Evolutionary conservation across 2,329 filamentous ascomycete species (phyloP).

Genomic region (Aspergillus melleus): DNA sequence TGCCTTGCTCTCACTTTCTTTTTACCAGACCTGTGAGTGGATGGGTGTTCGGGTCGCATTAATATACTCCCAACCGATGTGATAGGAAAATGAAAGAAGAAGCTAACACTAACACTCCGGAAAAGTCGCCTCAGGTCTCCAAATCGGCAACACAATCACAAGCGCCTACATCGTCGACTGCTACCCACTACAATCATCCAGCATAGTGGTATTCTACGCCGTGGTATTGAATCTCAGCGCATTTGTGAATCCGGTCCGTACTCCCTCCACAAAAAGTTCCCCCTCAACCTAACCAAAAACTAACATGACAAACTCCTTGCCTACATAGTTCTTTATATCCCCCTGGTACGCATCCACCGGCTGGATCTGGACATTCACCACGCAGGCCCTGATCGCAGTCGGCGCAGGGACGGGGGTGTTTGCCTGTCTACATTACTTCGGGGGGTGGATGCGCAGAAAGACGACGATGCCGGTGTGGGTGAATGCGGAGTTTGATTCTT

Average conservation of each 20-base stretch:
- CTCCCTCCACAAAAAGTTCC: neutral
- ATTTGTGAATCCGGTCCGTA: constrained; percentile 46
- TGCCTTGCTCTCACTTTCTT: too few relatives aligned
- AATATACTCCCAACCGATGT: too few relatives aligned
- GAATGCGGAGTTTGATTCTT: constrained; percentile 44
- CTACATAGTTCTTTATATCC: constrained; percentile 50
- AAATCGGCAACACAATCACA: constrained; percentile 57
- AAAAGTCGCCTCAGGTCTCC: constrained; percentile 53
- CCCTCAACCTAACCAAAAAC: too few relatives aligned
- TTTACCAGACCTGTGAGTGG: neutral
- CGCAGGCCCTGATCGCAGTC: constrained; percentile 49
- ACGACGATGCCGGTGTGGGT: constrained; percentile 47
- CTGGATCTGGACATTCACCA: constrained; percentile 54
- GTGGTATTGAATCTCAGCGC: constrained; percentile 55
- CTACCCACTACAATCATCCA: constrained; percentile 57
- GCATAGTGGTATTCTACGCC: constrained; percentile 56
- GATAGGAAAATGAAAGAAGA: neutral
- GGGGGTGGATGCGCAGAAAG: constrained; percentile 37
- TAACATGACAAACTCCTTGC: neutral
- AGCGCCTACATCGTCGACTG: constrained; percentile 57
- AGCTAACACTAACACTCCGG: constrained; percentile 17
- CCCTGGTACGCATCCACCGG: constrained; percentile 48
- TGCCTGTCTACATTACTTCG: constrained; percentile 42
- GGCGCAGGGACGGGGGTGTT: constrained; percentile 43
- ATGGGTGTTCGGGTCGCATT: too few relatives aligned